Evolutionary conservation across 1,284 basidiomycete species (phyloP).

Genomic region (Amylostereum areolatum): DNA sequence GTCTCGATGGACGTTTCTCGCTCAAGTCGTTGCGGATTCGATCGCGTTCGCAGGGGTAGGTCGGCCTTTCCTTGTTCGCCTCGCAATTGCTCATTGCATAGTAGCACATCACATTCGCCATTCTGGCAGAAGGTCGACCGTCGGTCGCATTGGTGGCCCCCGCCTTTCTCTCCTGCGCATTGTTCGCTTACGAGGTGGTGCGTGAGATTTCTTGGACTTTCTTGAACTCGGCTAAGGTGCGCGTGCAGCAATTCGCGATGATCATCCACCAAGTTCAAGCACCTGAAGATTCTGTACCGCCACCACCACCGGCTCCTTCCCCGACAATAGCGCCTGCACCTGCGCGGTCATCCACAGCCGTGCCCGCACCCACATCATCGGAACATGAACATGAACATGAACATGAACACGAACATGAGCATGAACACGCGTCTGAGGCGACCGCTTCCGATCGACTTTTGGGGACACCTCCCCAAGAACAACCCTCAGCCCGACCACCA

Average conservation of each 20-base stretch:
- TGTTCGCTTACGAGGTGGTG: conserved; percentile 72
- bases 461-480: background rate
- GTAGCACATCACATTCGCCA: conserved; percentile 75
- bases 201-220: conserved; percentile 18
- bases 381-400: too few relatives aligned
- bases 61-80: background rate
- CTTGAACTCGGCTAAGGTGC: background rate
- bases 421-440: too few relatives aligned
- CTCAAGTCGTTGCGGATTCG: conserved; percentile 73
- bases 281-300: conserved; percentile 52
- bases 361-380: conserved; percentile 8
- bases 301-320: conserved; percentile 20
- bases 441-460: background rate
- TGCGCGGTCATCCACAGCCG: conserved; percentile 15
- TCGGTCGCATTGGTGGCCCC: conserved; percentile 77
- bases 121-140: conserved; percentile 73
- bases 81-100: conserved; percentile 1
- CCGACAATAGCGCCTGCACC: conserved; percentile 16
- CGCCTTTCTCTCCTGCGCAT: conserved; percentile 68
- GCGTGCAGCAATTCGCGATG: conserved; percentile 71
- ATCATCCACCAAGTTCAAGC: conserved; percentile 78
- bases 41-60: conserved; percentile 71
- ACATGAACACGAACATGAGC: too few relatives aligned
- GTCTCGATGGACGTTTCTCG: conserved; percentile 76
- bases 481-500: background rate